A percentile compares a stretch with the other conserved stretches of the same genome.
Evolutionary conservation across 768 basidiomycete genomes (phyloP).

Genomic region (Cystobasidium ongulense): DNA sequence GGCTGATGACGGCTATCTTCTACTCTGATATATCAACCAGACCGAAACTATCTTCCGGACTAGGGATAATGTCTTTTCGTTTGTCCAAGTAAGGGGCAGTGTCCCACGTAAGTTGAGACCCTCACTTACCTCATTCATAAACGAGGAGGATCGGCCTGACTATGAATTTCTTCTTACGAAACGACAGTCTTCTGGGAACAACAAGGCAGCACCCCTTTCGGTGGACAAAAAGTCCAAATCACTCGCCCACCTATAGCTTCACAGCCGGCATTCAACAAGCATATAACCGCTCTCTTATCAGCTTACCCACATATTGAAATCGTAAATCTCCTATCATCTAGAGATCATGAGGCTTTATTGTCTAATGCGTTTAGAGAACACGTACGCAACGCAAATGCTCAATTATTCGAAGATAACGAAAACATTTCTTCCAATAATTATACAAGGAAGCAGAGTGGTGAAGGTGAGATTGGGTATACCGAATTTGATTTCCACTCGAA

Average conservation of each 20-base stretch:
- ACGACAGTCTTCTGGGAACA: constrained; percentile 93
- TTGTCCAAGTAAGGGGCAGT: constrained; percentile 86
- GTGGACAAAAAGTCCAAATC: constrained; percentile 77
- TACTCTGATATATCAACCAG: constrained; percentile 46
- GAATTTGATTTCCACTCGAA: constrained; percentile 90
- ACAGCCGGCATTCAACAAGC: constrained; percentile 92
- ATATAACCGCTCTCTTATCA: constrained; percentile 75
- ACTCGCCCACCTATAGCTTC: constrained; percentile 82
- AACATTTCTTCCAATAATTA: neutral
- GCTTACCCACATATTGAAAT: constrained; percentile 78
- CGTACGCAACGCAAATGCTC: constrained; percentile 46
- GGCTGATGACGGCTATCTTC: neutral
- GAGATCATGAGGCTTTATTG: constrained; percentile 81
- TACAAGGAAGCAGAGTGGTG: too few species aligned
- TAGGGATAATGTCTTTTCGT: constrained; percentile 78
- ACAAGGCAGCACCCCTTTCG: constrained; percentile 87
- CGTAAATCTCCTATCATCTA: constrained; percentile 80
- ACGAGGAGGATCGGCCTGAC: too few species aligned
- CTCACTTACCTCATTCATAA: neutral
- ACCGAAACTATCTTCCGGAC: constrained; percentile 86
- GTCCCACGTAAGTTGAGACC: constrained; percentile 66
- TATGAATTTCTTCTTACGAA: too few species aligned
- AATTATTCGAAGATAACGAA: constrained; percentile 44
- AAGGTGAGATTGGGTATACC: constrained; percentile 52
- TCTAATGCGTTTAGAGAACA: constrained; percentile 76